Base-by-base conservation (phyloP, 2,329 filamentous ascomycete species). In the Aureobasidium sp. region DNA sequence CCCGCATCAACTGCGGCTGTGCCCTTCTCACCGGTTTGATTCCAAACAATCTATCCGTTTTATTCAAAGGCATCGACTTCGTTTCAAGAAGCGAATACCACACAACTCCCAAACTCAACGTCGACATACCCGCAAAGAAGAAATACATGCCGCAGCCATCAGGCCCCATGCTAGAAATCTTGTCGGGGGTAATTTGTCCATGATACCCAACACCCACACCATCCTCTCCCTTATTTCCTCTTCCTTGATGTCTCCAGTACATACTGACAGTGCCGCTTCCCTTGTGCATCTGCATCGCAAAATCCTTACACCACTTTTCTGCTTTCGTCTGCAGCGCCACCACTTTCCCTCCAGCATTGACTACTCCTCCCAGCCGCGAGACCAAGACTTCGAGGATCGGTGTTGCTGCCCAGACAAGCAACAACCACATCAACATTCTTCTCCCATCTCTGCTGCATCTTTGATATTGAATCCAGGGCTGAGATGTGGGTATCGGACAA, bases 101-200 rank as follows among this genome's bases (percentile, higher is more conserved):
- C 12, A 78, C 74, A 62, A 78, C 79, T 2, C 78, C 71, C 48
- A 77, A 72, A 1, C 74, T 74, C 14, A 76, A 64, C 6, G 76
- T 70, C 69, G 77, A 78, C 60, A 82, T 73, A 24, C 72, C 76
- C 3, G 79, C 79, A 62, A 83, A 76, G 67, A 79, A 78, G 64
- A 78, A 76, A 52, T 68, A 69, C 17, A 72, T 70, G 8, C 76
- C 76, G 65, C 74, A 77, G 7, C 73, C 72, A 12, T 66, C 69
- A 7, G 66, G 67, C 19, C 70, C 72, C 73, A 79, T 78, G 49
- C 63, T 74, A 57, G 70, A 61, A 68, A 77, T 78, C 83, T 88
- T 88, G 65, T 70, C 74, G 0, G 74, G 73, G 3, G 73, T 75
- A n/a, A n/a, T n/a, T n/a, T 44, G 12, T 44, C 40, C 40, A 44